Evolutionary conservation across 805 yeast species (phyloP).

Genomic region (Diddensiella transvaalensis): DNA sequence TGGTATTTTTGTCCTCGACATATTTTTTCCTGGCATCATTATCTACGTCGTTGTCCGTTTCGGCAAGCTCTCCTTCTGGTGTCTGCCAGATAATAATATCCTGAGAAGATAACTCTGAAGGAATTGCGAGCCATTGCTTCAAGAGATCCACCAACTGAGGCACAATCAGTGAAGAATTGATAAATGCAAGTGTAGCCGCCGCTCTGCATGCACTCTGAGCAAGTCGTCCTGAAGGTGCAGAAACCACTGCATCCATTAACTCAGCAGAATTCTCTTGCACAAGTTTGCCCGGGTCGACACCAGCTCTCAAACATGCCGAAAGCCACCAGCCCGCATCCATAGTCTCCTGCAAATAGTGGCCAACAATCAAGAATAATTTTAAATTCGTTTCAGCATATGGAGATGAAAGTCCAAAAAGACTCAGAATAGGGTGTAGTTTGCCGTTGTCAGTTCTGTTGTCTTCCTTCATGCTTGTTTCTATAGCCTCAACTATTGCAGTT

Average conservation of each 20-base stretch:
- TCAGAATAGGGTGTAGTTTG: slow-evolving; percentile 1
- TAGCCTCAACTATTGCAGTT: background rate
- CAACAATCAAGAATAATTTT: slow-evolving; percentile 35
- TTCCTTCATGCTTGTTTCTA: background rate
- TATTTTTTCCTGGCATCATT: slow-evolving; percentile 19
- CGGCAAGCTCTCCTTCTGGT: slow-evolving; percentile 65
- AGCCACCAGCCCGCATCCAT: slow-evolving; percentile 65
- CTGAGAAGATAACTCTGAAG: slow-evolving; percentile 39
- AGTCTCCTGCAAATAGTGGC: slow-evolving; percentile 44
- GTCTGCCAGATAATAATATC: slow-evolving; percentile 65
- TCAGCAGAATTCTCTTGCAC: slow-evolving; percentile 33
- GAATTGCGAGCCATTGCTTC: background rate
- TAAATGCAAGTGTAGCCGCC: slow-evolving; percentile 43
- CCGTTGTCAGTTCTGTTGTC: too few relatives aligned
- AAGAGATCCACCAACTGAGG: slow-evolving; percentile 31
- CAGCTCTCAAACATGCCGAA: slow-evolving; percentile 57
- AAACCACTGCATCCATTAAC: slow-evolving; percentile 26
- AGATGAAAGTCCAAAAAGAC: slow-evolving; percentile 4
- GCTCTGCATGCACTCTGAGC: slow-evolving; percentile 28
- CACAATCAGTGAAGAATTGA: slow-evolving; percentile 40
- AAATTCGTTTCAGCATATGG: slow-evolving; percentile 11
- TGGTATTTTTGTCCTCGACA: slow-evolving; percentile 64
- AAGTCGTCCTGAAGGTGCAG: slow-evolving; percentile 22
- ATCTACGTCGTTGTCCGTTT: background rate
- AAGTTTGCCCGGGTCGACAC: slow-evolving; percentile 61